Percentiles rank a stretch among this genome's conserved stretches.
These are phyloP conservation scores for Antitrichia curtipendula DNA, from an alignment of 225 moss, liverwort and hornwort genomes.

Conservation along the genomic window DNA sequence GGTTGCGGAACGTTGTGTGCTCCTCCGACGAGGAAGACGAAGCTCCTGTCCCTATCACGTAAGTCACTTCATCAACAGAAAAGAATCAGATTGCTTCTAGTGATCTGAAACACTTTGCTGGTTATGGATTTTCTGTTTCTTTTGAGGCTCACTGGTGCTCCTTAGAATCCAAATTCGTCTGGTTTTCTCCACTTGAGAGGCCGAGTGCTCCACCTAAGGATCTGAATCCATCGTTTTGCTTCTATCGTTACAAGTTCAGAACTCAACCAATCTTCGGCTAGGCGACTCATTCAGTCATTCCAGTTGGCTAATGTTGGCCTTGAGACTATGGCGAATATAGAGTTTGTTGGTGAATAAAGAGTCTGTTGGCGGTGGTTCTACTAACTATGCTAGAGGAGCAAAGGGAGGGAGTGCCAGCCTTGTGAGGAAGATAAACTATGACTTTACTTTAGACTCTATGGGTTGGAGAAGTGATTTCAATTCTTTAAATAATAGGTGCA, in stretches of 20 bases:
- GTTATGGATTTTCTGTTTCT: neutral
- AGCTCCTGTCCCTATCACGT: neutral
- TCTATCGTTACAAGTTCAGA: neutral
- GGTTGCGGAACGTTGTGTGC: slow-evolving; percentile 25
- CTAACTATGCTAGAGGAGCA: neutral
- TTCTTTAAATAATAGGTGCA: neutral
- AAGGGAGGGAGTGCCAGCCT: neutral
- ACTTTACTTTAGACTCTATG: no score
- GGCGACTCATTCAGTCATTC: neutral
- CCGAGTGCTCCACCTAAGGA: neutral
- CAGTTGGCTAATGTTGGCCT: neutral
- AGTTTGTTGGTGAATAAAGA: neutral
- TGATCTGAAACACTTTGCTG: neutral
- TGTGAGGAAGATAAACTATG: neutral
- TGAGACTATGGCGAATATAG: neutral
- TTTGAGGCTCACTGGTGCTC: neutral
- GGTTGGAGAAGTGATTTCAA: neutral
- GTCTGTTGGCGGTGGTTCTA: neutral
- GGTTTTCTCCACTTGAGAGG: neutral
- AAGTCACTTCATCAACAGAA: neutral
- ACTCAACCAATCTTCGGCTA: neutral
- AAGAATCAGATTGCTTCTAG: neutral
- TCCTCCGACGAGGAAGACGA: slow-evolving; percentile 23
- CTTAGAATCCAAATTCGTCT: neutral
- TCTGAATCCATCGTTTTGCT: neutral